Conservation (phyloP, 1,284 basidiomycete species). For the Leucoagaricus sp. region DNA sequence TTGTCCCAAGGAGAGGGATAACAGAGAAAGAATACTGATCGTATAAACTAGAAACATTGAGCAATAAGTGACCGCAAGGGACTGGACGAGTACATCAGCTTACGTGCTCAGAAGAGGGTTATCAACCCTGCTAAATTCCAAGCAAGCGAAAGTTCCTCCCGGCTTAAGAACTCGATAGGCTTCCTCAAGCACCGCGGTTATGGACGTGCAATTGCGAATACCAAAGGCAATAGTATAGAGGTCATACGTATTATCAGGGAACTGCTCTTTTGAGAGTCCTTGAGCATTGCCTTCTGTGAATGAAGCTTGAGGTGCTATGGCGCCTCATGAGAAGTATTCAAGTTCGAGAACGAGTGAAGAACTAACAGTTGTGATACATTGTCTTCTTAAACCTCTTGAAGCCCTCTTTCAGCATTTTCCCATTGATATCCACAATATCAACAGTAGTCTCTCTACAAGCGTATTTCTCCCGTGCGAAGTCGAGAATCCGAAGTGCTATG, state of each 20-base stretch:
- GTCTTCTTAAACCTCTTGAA: constrained; percentile 90
- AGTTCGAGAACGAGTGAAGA: background rate
- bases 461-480: constrained; percentile 88
- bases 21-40: constrained; percentile 96
- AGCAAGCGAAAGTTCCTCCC: constrained; percentile 92
- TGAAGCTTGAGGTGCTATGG: constrained; percentile 85
- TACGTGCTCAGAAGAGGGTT: constrained; percentile 77
- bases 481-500: constrained; percentile 93
- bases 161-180: constrained; percentile 96
- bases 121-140: constrained; percentile 95
- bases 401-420: constrained; percentile 94
- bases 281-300: constrained; percentile 97
- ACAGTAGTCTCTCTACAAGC: constrained; percentile 89
- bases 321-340: constrained; percentile 20
- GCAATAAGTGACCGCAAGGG: background rate
- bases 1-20: constrained; percentile 92
- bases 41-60: constrained; percentile 65
- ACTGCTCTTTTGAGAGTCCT: constrained; percentile 63
- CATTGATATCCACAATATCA: constrained; percentile 94
- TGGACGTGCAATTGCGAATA: constrained; percentile 96
- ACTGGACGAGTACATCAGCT: background rate
- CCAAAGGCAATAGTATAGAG: constrained; percentile 99
- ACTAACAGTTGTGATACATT: constrained; percentile 94
- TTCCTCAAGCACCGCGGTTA: constrained; percentile 86
- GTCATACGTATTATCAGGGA: constrained; percentile 85